Evolutionary conservation across 495 filamentous ascomycete species (phyloP).

Genomic region (Penicillium chermesinum): DNA sequence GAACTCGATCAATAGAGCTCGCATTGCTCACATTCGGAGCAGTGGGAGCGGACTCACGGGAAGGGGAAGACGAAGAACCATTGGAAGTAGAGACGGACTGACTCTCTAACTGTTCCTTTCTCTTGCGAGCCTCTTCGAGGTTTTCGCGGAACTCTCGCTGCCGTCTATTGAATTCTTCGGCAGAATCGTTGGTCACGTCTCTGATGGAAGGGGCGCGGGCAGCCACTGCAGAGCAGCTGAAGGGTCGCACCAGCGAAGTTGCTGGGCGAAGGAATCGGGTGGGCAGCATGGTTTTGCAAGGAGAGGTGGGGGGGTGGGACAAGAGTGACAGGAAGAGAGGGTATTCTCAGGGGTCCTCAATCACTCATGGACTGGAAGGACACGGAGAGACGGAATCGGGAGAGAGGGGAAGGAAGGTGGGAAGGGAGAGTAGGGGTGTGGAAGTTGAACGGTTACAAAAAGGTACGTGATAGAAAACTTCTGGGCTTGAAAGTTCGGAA

Average conservation of each 20-base stretch:
- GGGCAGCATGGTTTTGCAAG: slow-evolving; percentile 35
- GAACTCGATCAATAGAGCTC: slow-evolving; percentile 29
- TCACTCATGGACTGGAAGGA: slow-evolving; percentile 3
- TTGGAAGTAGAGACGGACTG: slow-evolving; percentile 51
- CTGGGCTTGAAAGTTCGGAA: neutral
- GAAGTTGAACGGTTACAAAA: slow-evolving; percentile 8
- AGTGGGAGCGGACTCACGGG: slow-evolving; percentile 52
- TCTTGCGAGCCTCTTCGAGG: slow-evolving; percentile 66
- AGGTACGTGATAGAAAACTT: slow-evolving; percentile 6
- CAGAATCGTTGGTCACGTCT: slow-evolving; percentile 70
- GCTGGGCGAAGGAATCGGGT: slow-evolving; percentile 46
- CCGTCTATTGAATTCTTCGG: slow-evolving; percentile 67
- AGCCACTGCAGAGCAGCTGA: slow-evolving; percentile 52
- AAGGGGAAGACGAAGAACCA: slow-evolving; percentile 41
- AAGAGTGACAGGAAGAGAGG: slow-evolving; percentile 1
- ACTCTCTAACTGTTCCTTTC: slow-evolving; percentile 80
- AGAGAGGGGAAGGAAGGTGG: slow-evolving; percentile 6
- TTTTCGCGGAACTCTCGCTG: slow-evolving; percentile 85
- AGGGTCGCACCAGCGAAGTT: slow-evolving; percentile 50
- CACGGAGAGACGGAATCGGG: slow-evolving; percentile 1
- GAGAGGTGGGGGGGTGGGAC: neutral
- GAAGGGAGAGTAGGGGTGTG: slow-evolving; percentile 11
- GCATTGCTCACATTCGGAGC: slow-evolving; percentile 53
- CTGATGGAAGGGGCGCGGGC: slow-evolving; percentile 71
- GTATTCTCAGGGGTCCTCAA: neutral